A percentile compares a stretch with the other conserved stretches of the same genome.
Evolutionary conservation across 176 grass and related monocot genomes (phyloP).

Genomic region (Oryza glumipatula): DNA sequence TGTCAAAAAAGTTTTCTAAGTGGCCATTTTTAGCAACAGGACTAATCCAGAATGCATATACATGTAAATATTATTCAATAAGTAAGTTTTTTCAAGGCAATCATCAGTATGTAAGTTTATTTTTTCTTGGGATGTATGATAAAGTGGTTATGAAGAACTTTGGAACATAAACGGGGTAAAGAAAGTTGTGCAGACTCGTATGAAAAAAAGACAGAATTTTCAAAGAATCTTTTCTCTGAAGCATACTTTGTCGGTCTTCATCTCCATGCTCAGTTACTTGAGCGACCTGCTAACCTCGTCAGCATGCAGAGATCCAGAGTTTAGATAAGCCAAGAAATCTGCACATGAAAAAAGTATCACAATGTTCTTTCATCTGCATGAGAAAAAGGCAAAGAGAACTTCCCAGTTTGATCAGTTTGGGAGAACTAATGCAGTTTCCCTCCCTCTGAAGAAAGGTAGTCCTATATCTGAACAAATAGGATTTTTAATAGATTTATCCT

Average conservation of each 20-base stretch:
- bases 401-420: slow-evolving; percentile 26
- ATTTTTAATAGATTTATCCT: background rate
- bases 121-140: background rate
- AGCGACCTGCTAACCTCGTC: background rate
- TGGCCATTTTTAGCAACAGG: background rate
- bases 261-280: background rate
- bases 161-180: background rate
- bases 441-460: slow-evolving; percentile 39
- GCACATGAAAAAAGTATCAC: slow-evolving; percentile 29
- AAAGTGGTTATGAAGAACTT: background rate
- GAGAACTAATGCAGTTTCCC: slow-evolving; percentile 8
- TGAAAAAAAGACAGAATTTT: background rate
- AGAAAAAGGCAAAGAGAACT: background rate
- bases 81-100: background rate
- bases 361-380: background rate
- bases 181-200: background rate
- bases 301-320: background rate
- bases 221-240: background rate
- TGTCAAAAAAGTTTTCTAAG: background rate
- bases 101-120: background rate
- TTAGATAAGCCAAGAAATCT: background rate
- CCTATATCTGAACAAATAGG: slow-evolving; percentile 30
- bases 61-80: background rate
- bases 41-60: background rate
- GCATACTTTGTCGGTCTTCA: background rate